Evolutionary conservation across 1,284 basidiomycete genomes (phyloP).

Genomic region (Microbotryum saponariae): DNA sequence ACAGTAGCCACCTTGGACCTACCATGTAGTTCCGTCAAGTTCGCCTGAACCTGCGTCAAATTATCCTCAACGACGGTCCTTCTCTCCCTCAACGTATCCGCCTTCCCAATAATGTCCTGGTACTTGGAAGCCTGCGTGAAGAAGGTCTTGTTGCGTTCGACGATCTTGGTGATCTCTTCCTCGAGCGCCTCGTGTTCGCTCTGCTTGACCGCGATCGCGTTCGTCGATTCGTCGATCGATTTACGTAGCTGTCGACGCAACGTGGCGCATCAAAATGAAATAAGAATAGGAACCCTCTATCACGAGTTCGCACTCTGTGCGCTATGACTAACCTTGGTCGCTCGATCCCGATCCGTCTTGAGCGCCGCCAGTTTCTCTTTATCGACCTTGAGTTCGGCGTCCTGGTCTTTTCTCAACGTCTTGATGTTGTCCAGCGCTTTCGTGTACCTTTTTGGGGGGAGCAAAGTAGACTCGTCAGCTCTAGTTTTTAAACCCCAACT

Average conservation of each 20-base stretch:
- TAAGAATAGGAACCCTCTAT: too few species aligned
- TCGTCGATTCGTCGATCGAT: constrained; percentile 59
- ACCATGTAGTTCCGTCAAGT: constrained; percentile 48
- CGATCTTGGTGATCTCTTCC: constrained; percentile 58
- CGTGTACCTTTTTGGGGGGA: constrained; percentile 59
- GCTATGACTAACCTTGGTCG: constrained; percentile 53
- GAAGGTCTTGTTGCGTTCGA: constrained; percentile 68
- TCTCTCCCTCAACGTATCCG: constrained; percentile 59
- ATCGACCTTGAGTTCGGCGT: constrained; percentile 84
- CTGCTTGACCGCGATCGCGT: constrained; percentile 61
- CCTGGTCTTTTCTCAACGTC: constrained; percentile 75
- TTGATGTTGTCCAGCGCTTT: constrained; percentile 96
- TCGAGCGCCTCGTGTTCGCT: constrained; percentile 66
- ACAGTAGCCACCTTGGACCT: too few species aligned
- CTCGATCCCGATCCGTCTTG: constrained; percentile 73
- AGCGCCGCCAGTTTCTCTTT: constrained; percentile 77
- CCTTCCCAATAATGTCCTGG: constrained; percentile 67
- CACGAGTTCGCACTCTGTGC: too few species aligned
- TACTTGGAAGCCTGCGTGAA: constrained; percentile 71
- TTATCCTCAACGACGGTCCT: constrained; percentile 59
- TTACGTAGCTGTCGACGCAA: constrained; percentile 51
- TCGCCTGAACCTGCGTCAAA: constrained; percentile 52
- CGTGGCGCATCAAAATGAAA: too few species aligned
- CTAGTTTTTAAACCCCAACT: background rate
- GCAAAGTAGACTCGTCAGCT: background rate